These are phyloP conservation scores for Dalechampia spathulata DNA, from an alignment of 441 rosid species.

Conservation along the genomic window DNA sequence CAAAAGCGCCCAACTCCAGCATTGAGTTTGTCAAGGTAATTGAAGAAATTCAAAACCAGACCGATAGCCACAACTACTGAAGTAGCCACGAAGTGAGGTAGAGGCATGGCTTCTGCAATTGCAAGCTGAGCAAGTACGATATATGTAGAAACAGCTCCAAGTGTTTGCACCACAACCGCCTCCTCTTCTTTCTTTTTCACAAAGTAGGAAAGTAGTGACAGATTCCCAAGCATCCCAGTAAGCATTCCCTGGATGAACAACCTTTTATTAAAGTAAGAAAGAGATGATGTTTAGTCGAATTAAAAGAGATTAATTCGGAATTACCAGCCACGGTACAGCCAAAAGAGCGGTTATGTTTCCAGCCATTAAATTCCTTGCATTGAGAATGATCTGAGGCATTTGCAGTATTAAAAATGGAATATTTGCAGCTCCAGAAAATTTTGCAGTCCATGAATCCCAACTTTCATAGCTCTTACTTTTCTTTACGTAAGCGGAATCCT, in stretches of 20 bases:
- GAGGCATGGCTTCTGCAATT: slow-evolving; percentile 80
- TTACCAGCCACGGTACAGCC: slow-evolving; percentile 94
- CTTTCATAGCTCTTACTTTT: slow-evolving; percentile 34
- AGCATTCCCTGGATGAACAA: slow-evolving; percentile 65
- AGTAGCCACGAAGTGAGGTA: slow-evolving; percentile 42
- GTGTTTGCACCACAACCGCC: slow-evolving; percentile 70
- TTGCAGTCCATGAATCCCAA: slow-evolving; percentile 87
- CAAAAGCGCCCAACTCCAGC: slow-evolving; percentile 56
- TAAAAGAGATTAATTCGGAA: too few relatives aligned
- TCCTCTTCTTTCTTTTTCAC: slow-evolving; percentile 76
- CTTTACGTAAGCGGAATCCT: slow-evolving; percentile 36
- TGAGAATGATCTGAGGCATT: slow-evolving; percentile 87
- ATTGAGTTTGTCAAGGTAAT: slow-evolving; percentile 48
- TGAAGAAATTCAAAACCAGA: slow-evolving; percentile 44
- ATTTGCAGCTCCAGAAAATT: slow-evolving; percentile 65
- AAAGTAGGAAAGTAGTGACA: slow-evolving; percentile 79
- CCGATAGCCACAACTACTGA: slow-evolving; percentile 56
- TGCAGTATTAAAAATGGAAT: slow-evolving; percentile 77
- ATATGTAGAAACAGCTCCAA: slow-evolving; percentile 60
- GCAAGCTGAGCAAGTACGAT: slow-evolving; percentile 74
- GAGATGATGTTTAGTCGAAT: neutral
- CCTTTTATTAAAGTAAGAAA: neutral
- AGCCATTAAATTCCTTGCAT: slow-evolving; percentile 65
- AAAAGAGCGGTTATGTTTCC: slow-evolving; percentile 76
- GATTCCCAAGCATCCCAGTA: slow-evolving; percentile 81